Percentiles rank a stretch among this genome's conserved stretches.
Evolutionary conservation across 1,139 yeast species (phyloP).

Genomic region (Magnusiomyces tetraspermus): DNA sequence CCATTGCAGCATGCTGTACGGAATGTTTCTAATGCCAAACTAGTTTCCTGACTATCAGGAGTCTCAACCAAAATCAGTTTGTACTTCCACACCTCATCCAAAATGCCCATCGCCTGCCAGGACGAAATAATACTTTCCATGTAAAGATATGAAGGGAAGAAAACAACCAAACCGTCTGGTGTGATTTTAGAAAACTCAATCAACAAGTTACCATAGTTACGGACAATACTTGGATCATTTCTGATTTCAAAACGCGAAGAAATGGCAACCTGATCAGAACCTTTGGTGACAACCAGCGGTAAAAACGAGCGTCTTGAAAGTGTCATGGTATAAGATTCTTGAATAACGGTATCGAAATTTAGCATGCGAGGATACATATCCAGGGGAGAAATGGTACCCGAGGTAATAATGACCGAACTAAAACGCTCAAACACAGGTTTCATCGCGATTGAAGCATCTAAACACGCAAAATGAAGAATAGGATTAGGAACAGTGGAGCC

Average conservation of each 20-base stretch:
- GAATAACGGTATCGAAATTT: slow-evolving; percentile 87
- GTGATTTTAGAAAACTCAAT: slow-evolving; percentile 91
- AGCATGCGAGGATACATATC: slow-evolving; percentile 99
- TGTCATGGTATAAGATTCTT: slow-evolving; percentile 93
- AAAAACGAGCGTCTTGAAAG: slow-evolving; percentile 83
- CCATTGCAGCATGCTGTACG: slow-evolving; percentile 96
- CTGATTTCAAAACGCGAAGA: slow-evolving; percentile 94
- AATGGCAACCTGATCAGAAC: slow-evolving; percentile 94
- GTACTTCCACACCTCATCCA: slow-evolving; percentile 97
- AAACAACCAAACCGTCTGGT: slow-evolving; percentile 97
- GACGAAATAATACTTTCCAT: slow-evolving; percentile 96
- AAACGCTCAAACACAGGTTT: slow-evolving; percentile 93
- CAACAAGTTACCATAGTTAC: slow-evolving; percentile 87
- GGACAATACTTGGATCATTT: slow-evolving; percentile 93
- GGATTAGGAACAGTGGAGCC: slow-evolving; percentile 98
- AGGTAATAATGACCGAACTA: slow-evolving; percentile 88
- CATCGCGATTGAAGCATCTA: slow-evolving; percentile 96
- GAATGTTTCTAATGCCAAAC: slow-evolving; percentile 88
- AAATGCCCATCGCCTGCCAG: slow-evolving; percentile 98
- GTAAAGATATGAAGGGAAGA: slow-evolving; percentile 91
- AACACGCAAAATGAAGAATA: slow-evolving; percentile 83
- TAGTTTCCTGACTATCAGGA: slow-evolving; percentile 98
- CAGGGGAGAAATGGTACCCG: slow-evolving; percentile 95
- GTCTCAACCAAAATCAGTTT: slow-evolving; percentile 94
- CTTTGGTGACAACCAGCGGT: slow-evolving; percentile 94